Evolutionary conservation across 345 rosid species (phyloP), one percentile per base, ranked within the genome.

Genomic region (Brassica nigra): DNA sequence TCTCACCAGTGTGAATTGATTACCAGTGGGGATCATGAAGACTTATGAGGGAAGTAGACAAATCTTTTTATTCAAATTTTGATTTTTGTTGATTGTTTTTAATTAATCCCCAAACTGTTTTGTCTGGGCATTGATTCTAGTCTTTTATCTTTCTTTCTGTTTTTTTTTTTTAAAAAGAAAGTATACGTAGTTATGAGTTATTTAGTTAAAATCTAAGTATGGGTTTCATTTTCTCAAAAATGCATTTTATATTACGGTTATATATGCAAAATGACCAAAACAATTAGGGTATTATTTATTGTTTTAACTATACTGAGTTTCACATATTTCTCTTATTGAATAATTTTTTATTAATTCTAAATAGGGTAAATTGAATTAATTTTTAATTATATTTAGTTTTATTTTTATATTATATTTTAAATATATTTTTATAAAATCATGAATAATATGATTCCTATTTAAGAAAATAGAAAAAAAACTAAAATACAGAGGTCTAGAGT

Each of bases 1-100:
- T 76, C 94, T 95, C 29, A 92, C 91, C 16, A 90, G 97, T 85
- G 86, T 92, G 81, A 89, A 86, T 58, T 86, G 85, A 89, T 37
- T 39, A n/a, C 20, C 71, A 49, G 1, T 65, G 14, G 5, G 64
- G 39, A 39, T 44, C 1, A 42, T 10, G 49, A 39, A 9, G 10
- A 39, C 47, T 8, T 39, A 5, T 39, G 47, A 39, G n/a, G 49
- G n/a, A 42, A 42, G 3, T 10, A 42, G 49, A 10, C 49, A 42
- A 42, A 42, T 42, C n/a, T 14, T 49, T 12, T 49, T 49, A 52
- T 52, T 52, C 20, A 52, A n/a, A 52, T 52, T 52, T n/a, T 52
- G 8, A 52, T n/a, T 52, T 52, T 52, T 52, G 20, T 52, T 52
- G 58, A 14, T n/a, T n/a, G 16, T 49, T 42, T 11, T 42, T 11